Evolutionary conservation across 805 yeast genomes (phyloP), one percentile per base, ranked within the genome.

Genomic region (Hanseniaspora mollemarum): DNA sequence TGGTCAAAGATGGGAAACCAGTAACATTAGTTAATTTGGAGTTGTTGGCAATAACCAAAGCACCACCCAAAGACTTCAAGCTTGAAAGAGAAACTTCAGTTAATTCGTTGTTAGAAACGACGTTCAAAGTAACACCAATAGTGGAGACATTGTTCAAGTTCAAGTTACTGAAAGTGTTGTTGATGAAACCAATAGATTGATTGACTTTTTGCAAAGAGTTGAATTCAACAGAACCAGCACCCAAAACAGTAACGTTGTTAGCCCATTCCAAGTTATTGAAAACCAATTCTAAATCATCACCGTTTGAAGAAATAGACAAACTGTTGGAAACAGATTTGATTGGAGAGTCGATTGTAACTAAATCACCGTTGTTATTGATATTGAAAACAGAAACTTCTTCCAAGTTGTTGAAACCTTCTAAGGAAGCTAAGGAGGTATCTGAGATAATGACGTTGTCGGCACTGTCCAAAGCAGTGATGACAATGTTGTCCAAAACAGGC

Each of bases 11-110:
- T 59, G 80, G 80, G 78, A 92, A 85, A 65, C 87, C 90, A 53
- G 73, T 72, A 64, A 90, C 72, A 53, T 74, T 60, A 45, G 65
- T 67, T 66, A 90, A 79, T 51, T 74, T 68, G 57, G 85, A 71
- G 83, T 92, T 92, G 80, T 87, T 86, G 57, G 84, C 78, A 64
- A 92, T 72, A 61, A 77, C 81, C 68, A 92, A 84, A 69, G 96
- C 98, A 77, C 98, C 97, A 67, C 90, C 94, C 62, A 92, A 72
- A 45, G 75, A 57, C 55, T 80, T 73, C 69, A 92, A 78, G 65
- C 74, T 67, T 48, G 83, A 72, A 75, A 87, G 82, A 58, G 81
- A 78, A 54, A 84, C 58, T 59, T 71, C 74, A 60, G 77, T 75
- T 67, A 92, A 78, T 51, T 83, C 76, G 55, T 76, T 74, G 77